Conservation (phyloP, 768 basidiomycete genomes). For the Neoboletus subvelutipes region DNA sequence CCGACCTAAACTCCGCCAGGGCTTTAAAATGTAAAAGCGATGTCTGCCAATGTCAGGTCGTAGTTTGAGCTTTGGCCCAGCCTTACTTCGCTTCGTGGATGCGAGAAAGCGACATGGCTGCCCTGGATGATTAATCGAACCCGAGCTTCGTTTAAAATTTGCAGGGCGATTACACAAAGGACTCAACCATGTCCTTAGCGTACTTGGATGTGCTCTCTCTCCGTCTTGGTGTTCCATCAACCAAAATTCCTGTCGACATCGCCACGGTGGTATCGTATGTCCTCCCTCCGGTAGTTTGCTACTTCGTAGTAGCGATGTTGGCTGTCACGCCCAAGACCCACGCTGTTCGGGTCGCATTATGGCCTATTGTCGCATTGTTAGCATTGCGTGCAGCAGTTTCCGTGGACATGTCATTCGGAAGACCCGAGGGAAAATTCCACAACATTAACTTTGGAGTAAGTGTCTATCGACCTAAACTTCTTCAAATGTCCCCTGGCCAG, state of each 20-base stretch:
- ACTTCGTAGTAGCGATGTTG: conserved; percentile 49
- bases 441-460: conserved; percentile 17
- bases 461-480: neutral
- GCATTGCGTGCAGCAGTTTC: conserved; percentile 39
- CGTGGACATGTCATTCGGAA: conserved; percentile 12
- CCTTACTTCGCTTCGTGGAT: neutral
- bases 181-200: neutral
- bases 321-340: conserved; percentile 47
- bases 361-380: conserved; percentile 45
- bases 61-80: too few relatives aligned
- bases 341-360: conserved; percentile 42
- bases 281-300: conserved; percentile 43
- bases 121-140: neutral
- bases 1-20: too few relatives aligned
- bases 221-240: conserved; percentile 6
- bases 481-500: neutral
- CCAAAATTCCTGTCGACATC: conserved; percentile 30
- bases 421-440: neutral
- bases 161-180: neutral
- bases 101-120: neutral
- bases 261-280: conserved; percentile 34
- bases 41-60: too few relatives aligned
- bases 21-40: too few relatives aligned
- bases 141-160: neutral
- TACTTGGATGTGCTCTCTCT: neutral